Percentiles rank a stretch among this genome's conserved stretches.
Conservation (phyloP, 1,139 yeast genomes). For the Geotrichum carabidarum region DNA sequence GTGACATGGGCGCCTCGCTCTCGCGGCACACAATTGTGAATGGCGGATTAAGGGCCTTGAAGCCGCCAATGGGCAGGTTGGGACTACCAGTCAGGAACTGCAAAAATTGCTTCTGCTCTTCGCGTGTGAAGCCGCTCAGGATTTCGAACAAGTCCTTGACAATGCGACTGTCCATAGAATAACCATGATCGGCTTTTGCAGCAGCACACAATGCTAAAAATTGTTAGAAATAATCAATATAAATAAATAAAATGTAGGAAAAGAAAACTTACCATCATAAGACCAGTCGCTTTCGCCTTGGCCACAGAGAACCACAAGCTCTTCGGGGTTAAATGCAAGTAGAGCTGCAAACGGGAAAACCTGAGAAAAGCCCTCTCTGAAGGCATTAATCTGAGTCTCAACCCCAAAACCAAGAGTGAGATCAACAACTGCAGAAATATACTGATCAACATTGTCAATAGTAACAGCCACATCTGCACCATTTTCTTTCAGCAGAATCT, state of each 20-base stretch:
- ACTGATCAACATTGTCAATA: constrained; percentile 51
- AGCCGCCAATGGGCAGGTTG: constrained; percentile 89
- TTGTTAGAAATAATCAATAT: not conserved
- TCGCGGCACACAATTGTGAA: constrained; percentile 79
- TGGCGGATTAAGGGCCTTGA: constrained; percentile 73
- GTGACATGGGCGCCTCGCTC: constrained; percentile 54
- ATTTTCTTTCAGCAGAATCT: constrained; percentile 50
- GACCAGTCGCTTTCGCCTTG: constrained; percentile 88
- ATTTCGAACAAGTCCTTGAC: constrained; percentile 57
- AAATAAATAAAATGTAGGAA: not conserved
- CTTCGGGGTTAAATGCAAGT: constrained; percentile 65
- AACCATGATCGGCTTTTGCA: constrained; percentile 88
- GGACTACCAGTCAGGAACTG: constrained; percentile 95
- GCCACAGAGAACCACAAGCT: constrained; percentile 66
- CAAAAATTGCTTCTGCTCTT: constrained; percentile 65
- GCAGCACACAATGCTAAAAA: constrained; percentile 47
- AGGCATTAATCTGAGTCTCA: constrained; percentile 57
- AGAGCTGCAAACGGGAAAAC: constrained; percentile 79
- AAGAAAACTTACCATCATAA: constrained; percentile 22
- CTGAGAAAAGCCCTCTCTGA: constrained; percentile 73
- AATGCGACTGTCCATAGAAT: constrained; percentile 61
- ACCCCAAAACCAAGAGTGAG: constrained; percentile 63
- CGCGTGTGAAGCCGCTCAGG: constrained; percentile 49
- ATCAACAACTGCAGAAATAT: constrained; percentile 56
- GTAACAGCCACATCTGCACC: constrained; percentile 54